Evolutionary conservation across 805 yeast species (phyloP).

Genomic region (Lipomyces yamadae): DNA sequence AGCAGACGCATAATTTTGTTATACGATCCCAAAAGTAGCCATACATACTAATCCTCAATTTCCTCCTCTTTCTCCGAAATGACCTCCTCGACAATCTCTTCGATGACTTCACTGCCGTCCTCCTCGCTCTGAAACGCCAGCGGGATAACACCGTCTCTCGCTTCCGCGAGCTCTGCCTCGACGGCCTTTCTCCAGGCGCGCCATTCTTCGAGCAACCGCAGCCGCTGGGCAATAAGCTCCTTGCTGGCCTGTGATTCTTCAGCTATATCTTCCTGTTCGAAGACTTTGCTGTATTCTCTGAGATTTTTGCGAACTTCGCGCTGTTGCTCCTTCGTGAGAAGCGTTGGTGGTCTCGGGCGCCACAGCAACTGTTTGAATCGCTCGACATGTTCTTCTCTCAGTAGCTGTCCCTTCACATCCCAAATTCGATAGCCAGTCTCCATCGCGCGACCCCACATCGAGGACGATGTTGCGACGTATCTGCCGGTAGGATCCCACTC

Average conservation of each 20-base stretch:
- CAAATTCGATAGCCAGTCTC: slow-evolving; percentile 90
- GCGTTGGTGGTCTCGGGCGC: slow-evolving; percentile 94
- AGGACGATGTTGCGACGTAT: slow-evolving; percentile 84
- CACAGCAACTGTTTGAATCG: slow-evolving; percentile 88
- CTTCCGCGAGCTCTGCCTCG: slow-evolving; percentile 53
- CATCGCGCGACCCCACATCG: slow-evolving; percentile 78
- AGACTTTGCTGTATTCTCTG: slow-evolving; percentile 86
- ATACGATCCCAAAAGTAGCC: background rate
- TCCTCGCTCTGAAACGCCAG: slow-evolving; percentile 46
- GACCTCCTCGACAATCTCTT: slow-evolving; percentile 68
- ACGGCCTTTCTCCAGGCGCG: slow-evolving; percentile 68
- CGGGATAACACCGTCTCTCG: slow-evolving; percentile 52
- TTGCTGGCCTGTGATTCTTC: slow-evolving; percentile 91
- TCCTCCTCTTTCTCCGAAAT: slow-evolving; percentile 57
- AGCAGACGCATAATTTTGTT: background rate
- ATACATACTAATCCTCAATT: slow-evolving; percentile 39
- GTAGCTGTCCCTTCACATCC: slow-evolving; percentile 77
- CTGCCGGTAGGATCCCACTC: slow-evolving; percentile 98
- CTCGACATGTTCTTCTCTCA: slow-evolving; percentile 77
- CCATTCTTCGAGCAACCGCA: slow-evolving; percentile 86
- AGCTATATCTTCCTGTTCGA: slow-evolving; percentile 94
- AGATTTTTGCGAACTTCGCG: slow-evolving; percentile 90
- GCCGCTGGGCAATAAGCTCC: slow-evolving; percentile 84
- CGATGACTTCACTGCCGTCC: slow-evolving; percentile 61
- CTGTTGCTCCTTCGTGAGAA: slow-evolving; percentile 75